These are phyloP conservation scores for Sedum album DNA, from an alignment of 164 flowering plant genomes.

Conservation along the genomic window DNA sequence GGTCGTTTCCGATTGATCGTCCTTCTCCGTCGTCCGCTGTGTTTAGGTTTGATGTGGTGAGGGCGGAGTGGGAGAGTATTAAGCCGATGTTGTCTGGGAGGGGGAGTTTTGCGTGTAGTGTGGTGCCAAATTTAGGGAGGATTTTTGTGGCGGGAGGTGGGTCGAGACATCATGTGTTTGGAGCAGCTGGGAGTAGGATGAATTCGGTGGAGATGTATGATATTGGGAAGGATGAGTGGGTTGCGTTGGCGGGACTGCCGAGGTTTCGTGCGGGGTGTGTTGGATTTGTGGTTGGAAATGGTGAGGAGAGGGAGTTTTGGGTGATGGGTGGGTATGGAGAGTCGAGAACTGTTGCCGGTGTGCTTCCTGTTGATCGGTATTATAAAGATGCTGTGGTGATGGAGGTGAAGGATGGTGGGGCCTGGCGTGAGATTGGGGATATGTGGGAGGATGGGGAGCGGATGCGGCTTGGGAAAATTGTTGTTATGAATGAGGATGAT, in stretches of 20 bases:
- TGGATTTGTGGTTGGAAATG: slow-evolving; percentile 54
- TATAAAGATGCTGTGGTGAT: slow-evolving; percentile 74
- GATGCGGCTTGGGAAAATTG: slow-evolving; percentile 58
- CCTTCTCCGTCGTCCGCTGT: slow-evolving; percentile 55
- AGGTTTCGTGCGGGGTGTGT: slow-evolving; percentile 77
- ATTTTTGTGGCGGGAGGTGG: slow-evolving; percentile 92
- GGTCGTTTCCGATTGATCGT: slow-evolving; percentile 77
- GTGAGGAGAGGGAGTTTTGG: slow-evolving; percentile 74
- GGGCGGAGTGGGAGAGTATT: slow-evolving; percentile 40
- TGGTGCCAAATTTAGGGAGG: slow-evolving; percentile 19
- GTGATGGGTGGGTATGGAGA: slow-evolving; percentile 98
- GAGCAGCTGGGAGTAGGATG: slow-evolving; percentile 78
- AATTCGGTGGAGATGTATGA: slow-evolving; percentile 73
- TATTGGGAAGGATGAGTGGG: slow-evolving; percentile 61
- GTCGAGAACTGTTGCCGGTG: slow-evolving; percentile 64
- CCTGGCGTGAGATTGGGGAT: slow-evolving; percentile 76
- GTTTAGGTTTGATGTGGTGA: slow-evolving; percentile 36
- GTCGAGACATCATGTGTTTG: slow-evolving; percentile 68
- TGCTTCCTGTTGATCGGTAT: slow-evolving; percentile 83
- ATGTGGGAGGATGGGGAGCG: slow-evolving; percentile 88
- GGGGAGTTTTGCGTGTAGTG: slow-evolving; percentile 82
- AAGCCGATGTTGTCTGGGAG: slow-evolving; percentile 69
- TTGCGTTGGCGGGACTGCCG: slow-evolving; percentile 60
- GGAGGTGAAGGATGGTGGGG: slow-evolving; percentile 48
- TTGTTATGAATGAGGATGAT: slow-evolving; percentile 39